Evolutionary conservation across 2,329 filamentous ascomycete genomes (phyloP), one percentile per base, ranked within the genome.

Genomic region (Alternaria arborescens): DNA sequence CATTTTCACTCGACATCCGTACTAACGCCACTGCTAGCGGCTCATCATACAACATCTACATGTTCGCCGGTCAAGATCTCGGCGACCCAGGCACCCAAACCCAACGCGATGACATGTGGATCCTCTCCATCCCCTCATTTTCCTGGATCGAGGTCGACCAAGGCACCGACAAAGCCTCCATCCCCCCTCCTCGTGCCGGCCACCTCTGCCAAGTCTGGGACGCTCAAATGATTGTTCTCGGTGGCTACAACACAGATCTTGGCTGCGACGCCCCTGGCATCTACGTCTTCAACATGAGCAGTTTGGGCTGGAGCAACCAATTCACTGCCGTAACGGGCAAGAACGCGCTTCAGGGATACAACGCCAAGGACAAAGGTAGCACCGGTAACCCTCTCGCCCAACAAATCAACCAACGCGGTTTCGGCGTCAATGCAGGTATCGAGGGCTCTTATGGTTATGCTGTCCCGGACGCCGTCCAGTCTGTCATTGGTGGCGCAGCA

Each of bases 171-270:
- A 40, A 65, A 26, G 24, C 74, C 86, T 73, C 64, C 54, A 54
- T 81, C 6, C 74, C 90, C 78, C 78, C 85, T 8, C 89, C 82
- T 3, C 86, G 92, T 55, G 87, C 88, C 1, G 91, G 91, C 0
- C 91, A 94, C 74, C 87, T 88, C 38, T 95, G 92, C 78, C 87
- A 93, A 67, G 86, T 87, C 69, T 94, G 92, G 79, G 89, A 93
- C 16, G 88, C 90, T 59, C 92, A 94, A 76, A 93, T 96, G 88
- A 83, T 95, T 63, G 84, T 90, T 8, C 82, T 94, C 14, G 92
- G 92, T 26, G 92, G 92, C 11, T 90, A 87, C 65, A 88, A 87
- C 3, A 78, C 82, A 26, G 80, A 87, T 11, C 81, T 87, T 46
- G 84, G 80, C 4, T 92, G 90, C 74, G 90, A 93, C 67, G 85